Conservation (phyloP, 805 yeast species). For the Lipomyces sp. region DNA sequence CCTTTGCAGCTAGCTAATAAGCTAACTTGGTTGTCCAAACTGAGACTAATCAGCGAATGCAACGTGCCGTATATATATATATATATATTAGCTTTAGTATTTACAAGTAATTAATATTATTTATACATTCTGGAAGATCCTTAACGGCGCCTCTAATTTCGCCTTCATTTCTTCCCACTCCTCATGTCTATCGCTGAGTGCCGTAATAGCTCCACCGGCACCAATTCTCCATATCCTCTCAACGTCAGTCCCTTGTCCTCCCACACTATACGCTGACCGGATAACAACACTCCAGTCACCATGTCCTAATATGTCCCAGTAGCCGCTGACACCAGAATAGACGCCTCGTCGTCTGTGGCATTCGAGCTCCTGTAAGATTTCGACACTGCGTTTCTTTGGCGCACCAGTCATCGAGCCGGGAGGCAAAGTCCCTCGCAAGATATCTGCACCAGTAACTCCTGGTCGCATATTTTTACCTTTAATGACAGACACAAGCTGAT, state of each 20-base stretch:
- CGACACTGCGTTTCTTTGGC: slow-evolving; percentile 91
- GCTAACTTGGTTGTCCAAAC: too few relatives aligned
- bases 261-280: slow-evolving; percentile 75
- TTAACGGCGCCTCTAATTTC: slow-evolving; percentile 80
- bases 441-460: slow-evolving; percentile 71
- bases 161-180: slow-evolving; percentile 92
- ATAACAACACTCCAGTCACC: slow-evolving; percentile 98
- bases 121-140: slow-evolving; percentile 54
- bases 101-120: background rate
- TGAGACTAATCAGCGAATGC: background rate
- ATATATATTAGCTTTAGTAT: too few relatives aligned
- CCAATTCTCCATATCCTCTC: slow-evolving; percentile 77
- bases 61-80: background rate
- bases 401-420: slow-evolving; percentile 99
- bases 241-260: slow-evolving; percentile 50
- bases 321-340: slow-evolving; percentile 94
- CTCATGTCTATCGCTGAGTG: slow-evolving; percentile 75
- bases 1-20: too few relatives aligned
- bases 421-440: slow-evolving; percentile 78
- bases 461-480: slow-evolving; percentile 58
- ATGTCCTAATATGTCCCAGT: slow-evolving; percentile 84
- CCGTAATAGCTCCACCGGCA: slow-evolving; percentile 98
- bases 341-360: slow-evolving; percentile 64
- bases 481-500: slow-evolving; percentile 88
- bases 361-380: slow-evolving; percentile 69